Base-by-base conservation (phyloP, 78 protist genomes). In the Speleostelium caveatum region DNA sequence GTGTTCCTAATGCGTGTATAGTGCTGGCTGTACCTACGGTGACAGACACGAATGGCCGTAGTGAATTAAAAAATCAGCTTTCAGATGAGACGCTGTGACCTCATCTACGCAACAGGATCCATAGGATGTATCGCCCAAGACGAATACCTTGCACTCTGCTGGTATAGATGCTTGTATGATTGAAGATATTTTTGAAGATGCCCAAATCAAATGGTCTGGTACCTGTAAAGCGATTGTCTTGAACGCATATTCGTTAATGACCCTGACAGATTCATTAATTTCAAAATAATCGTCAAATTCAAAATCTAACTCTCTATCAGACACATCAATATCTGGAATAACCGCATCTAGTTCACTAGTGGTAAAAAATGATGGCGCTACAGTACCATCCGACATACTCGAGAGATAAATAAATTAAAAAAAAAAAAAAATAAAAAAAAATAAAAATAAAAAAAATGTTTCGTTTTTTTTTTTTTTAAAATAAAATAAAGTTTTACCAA, bases 21-120 rank as follows among this genome's bases (percentile, higher is more conserved):
- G 1, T 74, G 17, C 5, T 19, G 2, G 6, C 12, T 3, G 62
- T 59, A 83, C 75, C n/a, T 83, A 85, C 76, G 73, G 92, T 51
- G 92, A 86, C 39, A 75, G 39, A 66, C 92, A 86, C n/a, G 87
- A 75, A 41, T 86, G 85, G 39, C 92, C 92, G 71, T 86, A 86
- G 55, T 86, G 92, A 38, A 86, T 86, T 5, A 86, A 66, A 19
- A 86, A 86, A 60, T 86, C 92, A 0, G 92, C 39, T 38, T 56
- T 71, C 24, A 75, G 35, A 55, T 86, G 92, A 19, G 75, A 65
- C 1, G 92, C 63, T 21, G 79, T 75, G 1, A 86, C 92, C 33
- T 86, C 92, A 71, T 86, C 92, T 21, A 86, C 79, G 59, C 92
- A 86, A 86, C 92, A 86, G 17, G 75, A 72, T 26, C 92, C 92